Base-by-base conservation (phyloP, 805 yeast species). In the Saccharomyces paradoxus region DNA sequence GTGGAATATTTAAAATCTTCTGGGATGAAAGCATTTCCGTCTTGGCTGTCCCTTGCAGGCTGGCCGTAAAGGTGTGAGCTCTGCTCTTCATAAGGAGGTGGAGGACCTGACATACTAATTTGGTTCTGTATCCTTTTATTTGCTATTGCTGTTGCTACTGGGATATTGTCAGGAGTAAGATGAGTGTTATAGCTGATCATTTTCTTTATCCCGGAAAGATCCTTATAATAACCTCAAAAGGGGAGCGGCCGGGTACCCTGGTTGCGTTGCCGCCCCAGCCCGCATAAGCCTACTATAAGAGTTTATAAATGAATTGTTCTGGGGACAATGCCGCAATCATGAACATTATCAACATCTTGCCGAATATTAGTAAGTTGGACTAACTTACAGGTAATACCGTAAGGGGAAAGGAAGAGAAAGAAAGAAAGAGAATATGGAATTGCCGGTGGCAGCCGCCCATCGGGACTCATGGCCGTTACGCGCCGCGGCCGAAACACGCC, bases 1-100 rank as follows among this genome's bases (percentile, higher is more conserved):
- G 86, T 86, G 37, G 86, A 81, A 69, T 84, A 88, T 68, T 89
- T 89, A 80, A 89, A 89, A 70, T 88, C 96, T 61, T 89, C 87
- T 3, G 86, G 84, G 13, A 58, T 51, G 41, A 49, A 58, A 1
- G 54, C 26, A 22, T 51, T 51, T 21, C 50, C 24, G 17, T 37
- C 24, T 12, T 41, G 30, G 44, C 46, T 17, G 46, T 37, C 22
- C 10, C 49, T 13, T 22, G 44, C 44, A 37, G 44, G 44, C 44
- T 37, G 41, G n/a, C 41, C 26, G 28, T 31, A 13, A 31, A 41
- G 24, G 48, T 50, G 32, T 49, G 51, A 41, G 51, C 41, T 37
- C 21, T 41, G 44, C 28, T 50, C 55, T 22, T 55, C 47, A 22
- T 55, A 50, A 8, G 53, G 53, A 6, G 53, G 53, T 17, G 54